Base-by-base conservation (phyloP, 192 early-diverging fungal genomes). In the Dispira parvispora region DNA sequence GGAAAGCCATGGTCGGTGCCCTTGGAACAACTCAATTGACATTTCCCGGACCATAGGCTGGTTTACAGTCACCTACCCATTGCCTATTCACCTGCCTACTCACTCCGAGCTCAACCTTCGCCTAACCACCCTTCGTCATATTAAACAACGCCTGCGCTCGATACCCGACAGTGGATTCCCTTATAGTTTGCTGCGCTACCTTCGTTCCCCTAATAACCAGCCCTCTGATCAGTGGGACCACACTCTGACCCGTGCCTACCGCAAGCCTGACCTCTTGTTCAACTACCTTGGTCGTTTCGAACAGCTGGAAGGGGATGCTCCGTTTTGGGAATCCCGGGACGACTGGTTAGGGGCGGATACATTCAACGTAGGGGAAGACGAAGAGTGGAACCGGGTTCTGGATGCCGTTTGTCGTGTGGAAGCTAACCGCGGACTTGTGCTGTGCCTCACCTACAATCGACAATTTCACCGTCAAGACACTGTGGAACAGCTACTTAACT, bases 31-130 rank as follows among this genome's bases (percentile, higher is more conserved):
- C 43, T n/a, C 14, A n/a, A 32, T 61, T 14, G 58, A 61, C 26
- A 18, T 61, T 14, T 61, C 58, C 38, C 58, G 58, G n/a, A 61
- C 58, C 11, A 20, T 71, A 5, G 70, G 70, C 61, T 71, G 70
- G 70, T 71, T 71, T 54, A 70, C 69, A 32, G 25, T 55, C 25
- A 65, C 57, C n/a, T 62, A 52, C 18, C 63, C 63, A 11, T 25
- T 68, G 5, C 1, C 16, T 0, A 38, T 47, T n/a, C 44, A 60
- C 21, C 47, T 32, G 10, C 4, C 18, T n/a, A 20, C 10, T 0
- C 53, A 14, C 2, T 57, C 38, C 43, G 25, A 23, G 9, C 32
- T 6, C 32, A 45, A 38, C 38, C 13, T 14, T 44, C 42, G 28
- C 42, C 25, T 61, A 3, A 12, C 16, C 1, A 9, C 26, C 43